These are phyloP conservation scores for Neonectria neomacrospora DNA, from an alignment of 2,329 filamentous ascomycete genomes.

Conservation along the genomic window DNA sequence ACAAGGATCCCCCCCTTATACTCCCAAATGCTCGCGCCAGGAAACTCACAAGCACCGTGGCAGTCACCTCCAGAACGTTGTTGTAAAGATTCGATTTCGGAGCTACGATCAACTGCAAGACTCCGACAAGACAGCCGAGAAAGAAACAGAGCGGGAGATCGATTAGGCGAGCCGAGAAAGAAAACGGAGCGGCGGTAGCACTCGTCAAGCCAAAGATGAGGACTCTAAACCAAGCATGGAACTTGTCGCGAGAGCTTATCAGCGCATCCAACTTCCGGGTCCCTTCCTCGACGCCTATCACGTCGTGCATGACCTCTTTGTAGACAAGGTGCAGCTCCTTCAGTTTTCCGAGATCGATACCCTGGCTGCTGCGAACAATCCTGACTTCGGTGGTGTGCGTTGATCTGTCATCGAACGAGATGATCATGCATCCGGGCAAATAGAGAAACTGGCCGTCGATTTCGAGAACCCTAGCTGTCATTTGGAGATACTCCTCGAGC, in stretches of 20 bases:
- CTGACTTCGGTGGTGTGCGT: conserved; percentile 76
- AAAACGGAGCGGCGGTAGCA: conserved; percentile 77
- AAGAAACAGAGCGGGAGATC: conserved; percentile 79
- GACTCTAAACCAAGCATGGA: conserved; percentile 63
- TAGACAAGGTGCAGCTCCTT: conserved; percentile 71
- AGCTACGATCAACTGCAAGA: conserved; percentile 76
- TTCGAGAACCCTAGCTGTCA: conserved; percentile 84
- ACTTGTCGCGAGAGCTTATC: conserved; percentile 66
- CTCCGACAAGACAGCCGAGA: conserved; percentile 75
- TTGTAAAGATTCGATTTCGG: conserved; percentile 75
- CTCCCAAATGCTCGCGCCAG: conserved; percentile 72
- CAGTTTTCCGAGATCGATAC: conserved; percentile 70
- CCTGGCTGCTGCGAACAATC: conserved; percentile 68
- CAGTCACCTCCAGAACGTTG: conserved; percentile 73
- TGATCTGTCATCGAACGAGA: conserved; percentile 81
- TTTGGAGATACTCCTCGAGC: conserved; percentile 87
- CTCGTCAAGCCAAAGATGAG: conserved; percentile 78
- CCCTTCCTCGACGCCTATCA: conserved; percentile 68
- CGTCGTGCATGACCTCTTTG: conserved; percentile 72
- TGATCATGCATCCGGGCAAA: conserved; percentile 90
- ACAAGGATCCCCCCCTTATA: conserved; percentile 61
- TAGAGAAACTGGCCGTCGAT: conserved; percentile 92
- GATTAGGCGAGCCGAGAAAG: conserved; percentile 76
- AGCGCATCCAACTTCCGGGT: conserved; percentile 64
- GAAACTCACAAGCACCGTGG: conserved; percentile 71